These are phyloP conservation scores for Euphorbia schlechtendalii DNA, from an alignment of 441 rosid genomes.

Conservation along the genomic window DNA sequence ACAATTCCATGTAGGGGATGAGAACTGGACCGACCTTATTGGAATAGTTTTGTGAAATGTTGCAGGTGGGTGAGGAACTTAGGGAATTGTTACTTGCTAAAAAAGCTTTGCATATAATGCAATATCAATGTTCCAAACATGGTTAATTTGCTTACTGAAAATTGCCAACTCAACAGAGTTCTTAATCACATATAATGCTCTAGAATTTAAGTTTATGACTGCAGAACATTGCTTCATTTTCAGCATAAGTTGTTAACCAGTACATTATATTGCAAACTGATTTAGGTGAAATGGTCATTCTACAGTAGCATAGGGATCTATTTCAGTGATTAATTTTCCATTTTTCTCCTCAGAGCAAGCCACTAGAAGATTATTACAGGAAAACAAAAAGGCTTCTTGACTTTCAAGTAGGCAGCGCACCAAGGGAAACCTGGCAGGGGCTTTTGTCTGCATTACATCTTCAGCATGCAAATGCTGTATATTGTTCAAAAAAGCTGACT, in stretches of 20 bases:
- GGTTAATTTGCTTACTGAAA: not conserved
- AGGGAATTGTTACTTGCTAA: not conserved
- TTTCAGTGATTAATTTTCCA: not conserved
- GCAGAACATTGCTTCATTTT: not conserved
- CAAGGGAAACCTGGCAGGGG: slow-evolving; percentile 43
- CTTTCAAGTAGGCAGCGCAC: slow-evolving; percentile 35
- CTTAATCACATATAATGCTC: not conserved
- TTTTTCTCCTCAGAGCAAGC: slow-evolving; percentile 31
- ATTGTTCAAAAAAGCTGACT: slow-evolving; percentile 18
- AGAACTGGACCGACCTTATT: not conserved
- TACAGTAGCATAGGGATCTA: not conserved
- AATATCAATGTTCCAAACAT: not conserved
- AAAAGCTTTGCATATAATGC: not conserved
- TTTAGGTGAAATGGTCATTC: not conserved
- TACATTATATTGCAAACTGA: not conserved
- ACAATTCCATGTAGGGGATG: not conserved
- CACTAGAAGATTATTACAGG: slow-evolving; percentile 43
- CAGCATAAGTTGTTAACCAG: not conserved
- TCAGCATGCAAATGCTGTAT: slow-evolving; percentile 22
- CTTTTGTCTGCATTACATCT: slow-evolving; percentile 41
- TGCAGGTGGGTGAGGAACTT: not conserved
- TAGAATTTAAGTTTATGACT: not conserved
- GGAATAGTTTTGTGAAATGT: slow-evolving; percentile 4
- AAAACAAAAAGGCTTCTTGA: slow-evolving; percentile 41
- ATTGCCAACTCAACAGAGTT: no score